phyloP scores from a whole-genome alignment of 306 rosid genomes.

The Begonia masoniana region DNA sequence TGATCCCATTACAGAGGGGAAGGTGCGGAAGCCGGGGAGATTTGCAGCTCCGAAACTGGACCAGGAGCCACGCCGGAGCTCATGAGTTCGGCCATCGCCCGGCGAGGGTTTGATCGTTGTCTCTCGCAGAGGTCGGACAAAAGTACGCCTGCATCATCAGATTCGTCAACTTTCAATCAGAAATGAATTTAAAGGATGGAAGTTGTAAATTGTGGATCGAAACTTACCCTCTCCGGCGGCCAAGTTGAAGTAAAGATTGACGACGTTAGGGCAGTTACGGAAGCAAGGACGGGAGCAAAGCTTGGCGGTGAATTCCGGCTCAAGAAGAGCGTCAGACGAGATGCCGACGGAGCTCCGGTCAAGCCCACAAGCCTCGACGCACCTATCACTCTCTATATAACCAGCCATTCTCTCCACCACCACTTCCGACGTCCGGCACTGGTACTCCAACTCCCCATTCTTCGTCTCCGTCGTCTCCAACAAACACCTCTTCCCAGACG shows the following conservation, averaged over 20 bases:
- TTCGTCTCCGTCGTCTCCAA: slow-evolving; percentile 38
- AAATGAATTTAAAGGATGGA: no score
- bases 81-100: slow-evolving; percentile 47
- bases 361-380: slow-evolving; percentile 65
- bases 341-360: slow-evolving; percentile 59
- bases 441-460: slow-evolving; percentile 34
- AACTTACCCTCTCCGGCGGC: slow-evolving; percentile 53
- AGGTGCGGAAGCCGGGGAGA: not conserved
- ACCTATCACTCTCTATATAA: slow-evolving; percentile 49
- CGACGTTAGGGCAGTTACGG: slow-evolving; percentile 57
- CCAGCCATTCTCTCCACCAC: slow-evolving; percentile 54
- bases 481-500: slow-evolving; percentile 75
- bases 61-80: slow-evolving; percentile 57
- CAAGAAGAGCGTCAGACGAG: slow-evolving; percentile 71
- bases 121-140: slow-evolving; percentile 56
- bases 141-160: slow-evolving; percentile 19
- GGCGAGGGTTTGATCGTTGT: slow-evolving; percentile 47
- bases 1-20: not conserved
- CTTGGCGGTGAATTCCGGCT: slow-evolving; percentile 49
- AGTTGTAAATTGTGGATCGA: no score
- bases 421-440: slow-evolving; percentile 68
- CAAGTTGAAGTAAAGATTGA: slow-evolving; percentile 50
- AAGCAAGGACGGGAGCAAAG: slow-evolving; percentile 62
- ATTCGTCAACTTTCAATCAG: no score
- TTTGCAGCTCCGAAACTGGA: slow-evolving; percentile 11